Conservation (phyloP, 2,329 filamentous ascomycete species). For the Xylariaceae sp. region DNA sequence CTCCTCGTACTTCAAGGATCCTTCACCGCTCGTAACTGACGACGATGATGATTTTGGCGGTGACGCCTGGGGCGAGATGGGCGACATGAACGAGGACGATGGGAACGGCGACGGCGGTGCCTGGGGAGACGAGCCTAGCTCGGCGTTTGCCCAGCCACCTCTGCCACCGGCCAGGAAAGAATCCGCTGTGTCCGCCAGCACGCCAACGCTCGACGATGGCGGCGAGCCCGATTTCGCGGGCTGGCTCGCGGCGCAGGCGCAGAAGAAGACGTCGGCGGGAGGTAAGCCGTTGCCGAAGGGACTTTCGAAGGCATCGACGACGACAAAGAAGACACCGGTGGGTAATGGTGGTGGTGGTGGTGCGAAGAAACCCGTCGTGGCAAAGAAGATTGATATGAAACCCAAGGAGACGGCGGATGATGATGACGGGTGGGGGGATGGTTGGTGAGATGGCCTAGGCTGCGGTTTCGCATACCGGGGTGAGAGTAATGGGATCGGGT, state of each 20-base stretch:
- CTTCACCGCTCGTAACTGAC: constrained; percentile 42
- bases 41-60: constrained; percentile 48
- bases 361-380: constrained; percentile 40
- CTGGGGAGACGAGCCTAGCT: neutral
- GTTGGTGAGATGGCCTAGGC: constrained; percentile 42
- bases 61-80: constrained; percentile 74
- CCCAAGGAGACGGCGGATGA: constrained; percentile 56
- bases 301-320: constrained; percentile 44
- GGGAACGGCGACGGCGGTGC: constrained; percentile 22
- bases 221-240: constrained; percentile 93
- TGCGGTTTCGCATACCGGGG: neutral
- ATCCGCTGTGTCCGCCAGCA: constrained; percentile 25
- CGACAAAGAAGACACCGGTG: constrained; percentile 20
- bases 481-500: neutral
- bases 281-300: constrained; percentile 78
- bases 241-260: constrained; percentile 83
- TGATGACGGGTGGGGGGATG: constrained; percentile 62
- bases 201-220: constrained; percentile 65
- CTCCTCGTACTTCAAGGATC: constrained; percentile 35
- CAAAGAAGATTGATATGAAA: constrained; percentile 67
- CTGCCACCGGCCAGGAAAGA: constrained; percentile 19
- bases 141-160: constrained; percentile 8
- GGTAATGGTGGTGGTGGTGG: constrained; percentile 29
- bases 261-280: constrained; percentile 50
- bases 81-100: constrained; percentile 34